These are phyloP conservation scores for Fomitopsis palustris DNA, from an alignment of 1,284 basidiomycete genomes.

Conservation along the genomic window DNA sequence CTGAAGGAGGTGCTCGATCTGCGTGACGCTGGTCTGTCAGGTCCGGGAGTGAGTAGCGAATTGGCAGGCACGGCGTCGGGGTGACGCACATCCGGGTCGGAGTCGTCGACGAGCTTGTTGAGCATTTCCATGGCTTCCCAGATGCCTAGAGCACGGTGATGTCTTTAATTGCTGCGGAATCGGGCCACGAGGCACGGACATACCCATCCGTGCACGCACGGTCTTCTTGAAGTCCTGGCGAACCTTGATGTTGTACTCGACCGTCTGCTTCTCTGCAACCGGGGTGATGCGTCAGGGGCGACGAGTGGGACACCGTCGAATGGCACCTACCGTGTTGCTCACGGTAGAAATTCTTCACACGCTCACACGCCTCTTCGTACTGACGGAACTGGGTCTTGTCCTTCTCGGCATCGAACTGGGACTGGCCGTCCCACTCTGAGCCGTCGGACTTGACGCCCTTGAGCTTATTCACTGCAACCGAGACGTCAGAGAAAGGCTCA, in stretches of 20 bases:
- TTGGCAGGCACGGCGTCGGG: conserved; percentile 4
- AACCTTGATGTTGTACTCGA: conserved; percentile 77
- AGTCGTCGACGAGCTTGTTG: conserved; percentile 85
- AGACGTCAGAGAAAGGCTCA: background rate
- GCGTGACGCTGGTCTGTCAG: conserved; percentile 66
- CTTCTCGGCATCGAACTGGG: conserved; percentile 71
- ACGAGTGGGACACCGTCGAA: background rate
- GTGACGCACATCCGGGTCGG: conserved; percentile 69
- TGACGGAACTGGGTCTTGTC: conserved; percentile 76
- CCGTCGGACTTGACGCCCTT: conserved; percentile 36
- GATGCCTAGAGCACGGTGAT: conserved; percentile 34
- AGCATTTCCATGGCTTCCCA: conserved; percentile 93
- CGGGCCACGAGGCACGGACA: background rate
- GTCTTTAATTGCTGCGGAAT: background rate
- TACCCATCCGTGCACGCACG: conserved; percentile 64
- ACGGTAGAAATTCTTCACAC: conserved; percentile 84
- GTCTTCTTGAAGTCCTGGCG: conserved; percentile 70
- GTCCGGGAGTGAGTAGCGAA: conserved; percentile 5
- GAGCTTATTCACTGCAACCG: conserved; percentile 58
- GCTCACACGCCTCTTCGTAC: conserved; percentile 79
- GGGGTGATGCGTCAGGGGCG: background rate
- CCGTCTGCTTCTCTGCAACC: conserved; percentile 76
- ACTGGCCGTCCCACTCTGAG: conserved; percentile 50
- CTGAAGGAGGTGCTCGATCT: conserved; percentile 89
- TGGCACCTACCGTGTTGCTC: conserved; percentile 73